A percentile compares a stretch with the other conserved stretches of the same genome.
These are phyloP conservation scores for Penicillium sp. DNA, from an alignment of 2,329 filamentous ascomycete species.

Conservation along the genomic window DNA sequence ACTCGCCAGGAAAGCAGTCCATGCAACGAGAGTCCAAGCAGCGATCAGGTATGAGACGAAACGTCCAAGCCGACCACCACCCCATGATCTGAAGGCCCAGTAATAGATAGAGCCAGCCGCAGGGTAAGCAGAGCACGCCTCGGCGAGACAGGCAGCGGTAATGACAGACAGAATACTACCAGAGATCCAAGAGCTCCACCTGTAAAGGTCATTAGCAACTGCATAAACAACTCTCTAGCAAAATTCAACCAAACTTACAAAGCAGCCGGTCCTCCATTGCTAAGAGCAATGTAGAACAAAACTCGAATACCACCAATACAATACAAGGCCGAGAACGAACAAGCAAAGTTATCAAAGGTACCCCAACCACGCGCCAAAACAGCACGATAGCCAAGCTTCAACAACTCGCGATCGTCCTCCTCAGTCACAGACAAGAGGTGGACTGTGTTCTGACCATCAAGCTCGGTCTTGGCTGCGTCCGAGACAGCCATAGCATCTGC, in stretches of 20 bases:
- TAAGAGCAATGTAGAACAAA: slow-evolving; percentile 37
- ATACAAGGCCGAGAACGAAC: slow-evolving; percentile 38
- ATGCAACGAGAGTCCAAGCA: slow-evolving; percentile 63
- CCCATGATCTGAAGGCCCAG: slow-evolving; percentile 40
- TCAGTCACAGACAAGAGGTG: slow-evolving; percentile 24
- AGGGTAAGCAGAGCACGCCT: slow-evolving; percentile 40
- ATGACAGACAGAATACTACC: slow-evolving; percentile 34
- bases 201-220: slow-evolving; percentile 13
- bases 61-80: slow-evolving; percentile 31
- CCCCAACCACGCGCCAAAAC: slow-evolving; percentile 37
- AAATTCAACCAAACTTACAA: slow-evolving; percentile 22
- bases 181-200: slow-evolving; percentile 35
- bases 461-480: slow-evolving; percentile 18
- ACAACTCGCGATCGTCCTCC: slow-evolving; percentile 36
- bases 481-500: slow-evolving; percentile 7
- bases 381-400: slow-evolving; percentile 35
- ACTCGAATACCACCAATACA: slow-evolving; percentile 39
- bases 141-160: slow-evolving; percentile 40
- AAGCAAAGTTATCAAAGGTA: slow-evolving; percentile 37
- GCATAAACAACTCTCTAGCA: neutral
- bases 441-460: slow-evolving; percentile 19
- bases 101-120: slow-evolving; percentile 42
- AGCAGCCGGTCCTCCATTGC: slow-evolving; percentile 34
- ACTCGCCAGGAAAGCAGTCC: slow-evolving; percentile 51
- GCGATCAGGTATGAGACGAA: slow-evolving; percentile 58